phyloP scores from a whole-genome alignment of 202 grass and related monocot genomes.

The Elaeis oleifera region DNA sequence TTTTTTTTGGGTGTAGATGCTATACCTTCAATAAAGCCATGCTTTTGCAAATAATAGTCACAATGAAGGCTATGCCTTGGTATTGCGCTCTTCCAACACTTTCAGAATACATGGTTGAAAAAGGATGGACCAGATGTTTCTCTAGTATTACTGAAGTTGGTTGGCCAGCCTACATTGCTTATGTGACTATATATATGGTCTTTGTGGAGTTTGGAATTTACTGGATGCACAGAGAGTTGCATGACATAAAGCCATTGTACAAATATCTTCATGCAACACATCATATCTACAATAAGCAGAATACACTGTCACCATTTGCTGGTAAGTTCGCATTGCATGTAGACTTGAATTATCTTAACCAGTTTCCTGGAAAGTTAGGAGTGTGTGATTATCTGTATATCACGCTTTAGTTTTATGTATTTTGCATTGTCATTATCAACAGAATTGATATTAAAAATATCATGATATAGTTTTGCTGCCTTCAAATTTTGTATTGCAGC shows the following conservation, averaged over 20 bases:
- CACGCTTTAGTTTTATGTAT: too few relatives aligned
- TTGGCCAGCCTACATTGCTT: slow-evolving; percentile 2
- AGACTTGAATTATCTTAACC: not conserved
- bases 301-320: slow-evolving; percentile 18
- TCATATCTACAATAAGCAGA: slow-evolving; percentile 12
- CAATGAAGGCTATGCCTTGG: slow-evolving; percentile 16
- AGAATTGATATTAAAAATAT: too few relatives aligned
- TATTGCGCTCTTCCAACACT: slow-evolving; percentile 8
- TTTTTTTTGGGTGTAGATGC: not conserved
- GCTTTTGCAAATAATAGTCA: slow-evolving; percentile 6
- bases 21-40: slow-evolving; percentile 15
- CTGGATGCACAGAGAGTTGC: slow-evolving; percentile 13
- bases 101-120: slow-evolving; percentile 23
- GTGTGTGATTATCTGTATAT: too few relatives aligned
- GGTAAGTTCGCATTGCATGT: not conserved
- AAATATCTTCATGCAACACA: slow-evolving; percentile 17
- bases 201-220: slow-evolving; percentile 16
- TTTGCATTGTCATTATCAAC: too few relatives aligned
- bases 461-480: too few relatives aligned
- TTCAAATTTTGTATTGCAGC: too few relatives aligned
- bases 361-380: too few relatives aligned
- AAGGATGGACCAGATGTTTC: slow-evolving; percentile 15
- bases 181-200: not conserved
- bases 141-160: slow-evolving; percentile 7
- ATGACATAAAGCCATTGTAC: slow-evolving; percentile 18